Evolutionary conservation across 768 basidiomycete genomes (phyloP), one percentile per base, ranked within the genome.

Genomic region (Boletus coccyginus): DNA sequence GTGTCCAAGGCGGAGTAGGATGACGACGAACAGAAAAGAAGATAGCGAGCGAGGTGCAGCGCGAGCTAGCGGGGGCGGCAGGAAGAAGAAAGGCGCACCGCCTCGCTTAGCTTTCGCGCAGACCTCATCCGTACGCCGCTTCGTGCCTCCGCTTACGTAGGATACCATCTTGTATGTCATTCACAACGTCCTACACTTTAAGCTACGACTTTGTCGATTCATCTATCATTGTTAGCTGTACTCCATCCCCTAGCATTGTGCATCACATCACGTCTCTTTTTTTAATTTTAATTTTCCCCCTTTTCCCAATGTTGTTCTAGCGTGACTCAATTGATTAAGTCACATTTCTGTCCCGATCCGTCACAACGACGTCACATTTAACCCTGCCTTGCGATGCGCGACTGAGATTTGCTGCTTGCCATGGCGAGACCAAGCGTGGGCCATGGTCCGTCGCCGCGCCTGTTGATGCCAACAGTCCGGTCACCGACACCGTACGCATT

Each of bases 381-480:
- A 50, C 42, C 33, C n/a, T 35, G 21, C 21, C 21, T 21, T 21
- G 21, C 21, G 21, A 21, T 31, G 29, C 16, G 3, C 9, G 38
- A 41, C 53, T 21, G 41, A 40, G 39, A 47, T 36, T 40, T 43
- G 39, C 41, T 13, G 19, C 33, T 35, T 32, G 24, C 44, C 48
- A 69, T 69, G 67, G 54, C 63, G 50, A 56, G 50, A 38, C 48
- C 55, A 51, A 62, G 51, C 44, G 48, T 40, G 29, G 53, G 42
- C 29, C 14, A 21, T 21, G 21, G 41, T 43, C 39, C 51, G 39
- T 38, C 59, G n/a, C 39, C 66, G 55, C 56, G 69, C 31, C 43
- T 72, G 47, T 53, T 72, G 40, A 72, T 74, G 66, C 73, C 71
- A 12, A 72, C 71, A 3, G 71, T 72, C n/a, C 66, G 73, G 31